These are phyloP conservation scores for Endoconidiophora laricicola DNA, from an alignment of 2,329 filamentous ascomycete genomes.

Conservation along the genomic window DNA sequence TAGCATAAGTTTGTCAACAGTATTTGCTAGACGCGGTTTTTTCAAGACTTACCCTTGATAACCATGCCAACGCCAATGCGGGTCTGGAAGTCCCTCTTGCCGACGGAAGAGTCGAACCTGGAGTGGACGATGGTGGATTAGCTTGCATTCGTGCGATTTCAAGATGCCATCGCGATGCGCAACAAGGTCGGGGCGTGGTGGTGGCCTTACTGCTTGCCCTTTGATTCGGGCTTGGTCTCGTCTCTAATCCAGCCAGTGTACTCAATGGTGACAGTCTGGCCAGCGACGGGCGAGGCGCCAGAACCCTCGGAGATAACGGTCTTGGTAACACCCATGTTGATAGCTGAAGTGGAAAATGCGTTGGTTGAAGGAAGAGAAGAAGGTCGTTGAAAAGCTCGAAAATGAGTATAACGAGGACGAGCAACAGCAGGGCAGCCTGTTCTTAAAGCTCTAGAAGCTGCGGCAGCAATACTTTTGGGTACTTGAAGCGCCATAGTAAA, in stretches of 20 bases:
- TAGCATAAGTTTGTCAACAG: not conserved
- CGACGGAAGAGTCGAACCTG: slow-evolving; percentile 81
- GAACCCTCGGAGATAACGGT: slow-evolving; percentile 44
- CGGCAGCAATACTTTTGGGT: too few relatives aligned
- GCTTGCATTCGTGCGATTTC: not conserved
- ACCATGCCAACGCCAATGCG: slow-evolving; percentile 69
- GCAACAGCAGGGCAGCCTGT: too few relatives aligned
- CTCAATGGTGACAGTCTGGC: slow-evolving; percentile 69
- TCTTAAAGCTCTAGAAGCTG: too few relatives aligned
- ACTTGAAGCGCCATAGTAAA: too few relatives aligned
- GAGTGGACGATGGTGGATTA: not conserved
- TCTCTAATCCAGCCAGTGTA: slow-evolving; percentile 85
- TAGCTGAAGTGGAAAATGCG: not conserved
- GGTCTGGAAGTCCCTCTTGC: slow-evolving; percentile 59
- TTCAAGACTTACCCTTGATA: slow-evolving; percentile 53
- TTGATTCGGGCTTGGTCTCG: slow-evolving; percentile 36
- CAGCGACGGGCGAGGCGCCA: slow-evolving; percentile 40
- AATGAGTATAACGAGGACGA: too few relatives aligned
- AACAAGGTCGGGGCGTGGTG: too few relatives aligned
- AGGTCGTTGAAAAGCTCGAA: too few relatives aligned
- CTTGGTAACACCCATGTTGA: slow-evolving; percentile 60
- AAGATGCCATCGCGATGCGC: not conserved
- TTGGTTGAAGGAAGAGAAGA: too few relatives aligned
- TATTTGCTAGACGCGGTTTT: too few relatives aligned
- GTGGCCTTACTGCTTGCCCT: slow-evolving; percentile 52